phyloP scores from a whole-genome alignment of 1,139 yeast genomes.

The Kodamaea alishanica region DNA sequence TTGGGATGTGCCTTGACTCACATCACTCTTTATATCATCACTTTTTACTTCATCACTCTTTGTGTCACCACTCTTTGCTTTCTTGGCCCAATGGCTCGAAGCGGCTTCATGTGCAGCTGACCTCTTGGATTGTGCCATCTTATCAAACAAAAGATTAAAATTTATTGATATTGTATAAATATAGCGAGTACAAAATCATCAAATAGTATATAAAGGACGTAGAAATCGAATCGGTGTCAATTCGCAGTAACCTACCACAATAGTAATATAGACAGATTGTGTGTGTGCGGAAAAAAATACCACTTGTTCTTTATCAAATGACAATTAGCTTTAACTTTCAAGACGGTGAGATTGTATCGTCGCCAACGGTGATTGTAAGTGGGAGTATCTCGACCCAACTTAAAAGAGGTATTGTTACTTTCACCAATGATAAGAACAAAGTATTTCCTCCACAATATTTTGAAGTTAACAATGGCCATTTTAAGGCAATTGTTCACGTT shows the following conservation, averaged over 20 bases:
- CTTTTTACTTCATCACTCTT: too few species aligned
- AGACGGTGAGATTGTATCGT: conserved; percentile 38
- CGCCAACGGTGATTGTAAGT: conserved; percentile 39
- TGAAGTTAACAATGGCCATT: conserved; percentile 66
- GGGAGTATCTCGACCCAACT: conserved; percentile 25
- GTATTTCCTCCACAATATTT: conserved; percentile 68
- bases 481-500: conserved; percentile 72
- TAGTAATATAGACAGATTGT: too few species aligned
- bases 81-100: conserved; percentile 24
- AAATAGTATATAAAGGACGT: too few species aligned
- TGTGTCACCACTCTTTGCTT: conserved; percentile 4
- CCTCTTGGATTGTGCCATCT: conserved; percentile 5
- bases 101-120: conserved; percentile 27
- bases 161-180: too few species aligned
- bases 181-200: too few species aligned
- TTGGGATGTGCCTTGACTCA: too few species aligned
- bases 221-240: too few species aligned
- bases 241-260: too few species aligned
- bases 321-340: conserved; percentile 33
- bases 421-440: conserved; percentile 38
- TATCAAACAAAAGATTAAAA: too few species aligned
- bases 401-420: conserved; percentile 27
- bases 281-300: too few species aligned
- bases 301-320: conserved; percentile 13
- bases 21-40: too few species aligned